A percentile compares a stretch with the other conserved stretches of the same genome.
These are phyloP conservation scores for Ophiostoma angusticollis DNA, from an alignment of 2,329 filamentous ascomycete species.

Conservation along the genomic window DNA sequence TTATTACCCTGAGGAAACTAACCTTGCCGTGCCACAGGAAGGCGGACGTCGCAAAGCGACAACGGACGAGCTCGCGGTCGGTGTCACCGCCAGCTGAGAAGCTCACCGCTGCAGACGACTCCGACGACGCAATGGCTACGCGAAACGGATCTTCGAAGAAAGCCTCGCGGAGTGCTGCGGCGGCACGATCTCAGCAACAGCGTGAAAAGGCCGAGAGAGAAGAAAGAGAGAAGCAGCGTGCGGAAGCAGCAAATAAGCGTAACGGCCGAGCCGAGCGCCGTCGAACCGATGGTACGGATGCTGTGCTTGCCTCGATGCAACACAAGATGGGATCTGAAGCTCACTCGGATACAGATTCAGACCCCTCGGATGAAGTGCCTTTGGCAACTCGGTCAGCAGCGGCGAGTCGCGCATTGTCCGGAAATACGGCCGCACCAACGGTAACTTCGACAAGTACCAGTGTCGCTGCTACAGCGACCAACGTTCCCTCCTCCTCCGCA, in stretches of 20 bases:
- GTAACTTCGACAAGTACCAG: conserved; percentile 13
- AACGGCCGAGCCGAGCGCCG: conserved; percentile 73
- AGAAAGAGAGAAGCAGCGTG: conserved; percentile 60
- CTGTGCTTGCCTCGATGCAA: conserved; percentile 5
- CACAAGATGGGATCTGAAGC: conserved; percentile 21
- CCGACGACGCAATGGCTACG: conserved; percentile 52
- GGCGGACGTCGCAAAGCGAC: conserved; percentile 61
- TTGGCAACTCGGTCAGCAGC: conserved; percentile 29
- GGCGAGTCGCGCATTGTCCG: conserved; percentile 16
- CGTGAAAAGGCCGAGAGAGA: conserved; percentile 54
- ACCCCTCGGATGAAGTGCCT: conserved; percentile 55
- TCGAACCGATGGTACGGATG: conserved; percentile 58
- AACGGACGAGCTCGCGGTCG: conserved; percentile 68
- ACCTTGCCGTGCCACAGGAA: conserved; percentile 37
- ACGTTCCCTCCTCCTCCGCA: conserved; percentile 10
- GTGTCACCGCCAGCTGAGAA: conserved; percentile 44
- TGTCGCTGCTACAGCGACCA: conserved; percentile 4
- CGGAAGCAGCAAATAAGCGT: conserved; percentile 64
- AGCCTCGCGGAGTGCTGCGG: conserved; percentile 35
- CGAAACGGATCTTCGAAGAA: conserved; percentile 45
- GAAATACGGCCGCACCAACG: conserved; percentile 10
- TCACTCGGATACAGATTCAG: conserved; percentile 47
- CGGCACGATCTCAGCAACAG: conserved; percentile 24
- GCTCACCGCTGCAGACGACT: conserved; percentile 45
- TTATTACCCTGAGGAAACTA: no score